A percentile compares a stretch with the other conserved stretches of the same genome.
Evolutionary conservation across 306 rosid species (phyloP).

Genomic region (Quercus berberidifolia): DNA sequence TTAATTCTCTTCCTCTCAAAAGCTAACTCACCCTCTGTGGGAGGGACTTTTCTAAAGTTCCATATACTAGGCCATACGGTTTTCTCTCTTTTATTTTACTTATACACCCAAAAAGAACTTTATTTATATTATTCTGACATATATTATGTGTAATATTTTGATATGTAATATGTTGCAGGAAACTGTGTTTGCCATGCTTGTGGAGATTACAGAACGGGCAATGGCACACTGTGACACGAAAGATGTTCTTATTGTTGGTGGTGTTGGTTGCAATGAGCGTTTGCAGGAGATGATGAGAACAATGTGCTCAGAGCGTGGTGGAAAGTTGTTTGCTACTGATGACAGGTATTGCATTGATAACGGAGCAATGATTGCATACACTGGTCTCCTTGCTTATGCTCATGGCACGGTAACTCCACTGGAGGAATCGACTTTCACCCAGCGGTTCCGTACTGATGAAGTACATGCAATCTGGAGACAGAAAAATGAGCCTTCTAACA

Average conservation of each 20-base stretch:
- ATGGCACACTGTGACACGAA: slow-evolving; percentile 93
- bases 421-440: slow-evolving; percentile 78
- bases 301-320: slow-evolving; percentile 91
- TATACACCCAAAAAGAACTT: not conserved
- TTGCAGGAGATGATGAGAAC: slow-evolving; percentile 92
- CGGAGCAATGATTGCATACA: slow-evolving; percentile 94
- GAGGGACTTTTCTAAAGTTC: not conserved
- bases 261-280: slow-evolving; percentile 89
- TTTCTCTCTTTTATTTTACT: not conserved
- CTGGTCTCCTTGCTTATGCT: slow-evolving; percentile 87
- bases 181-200: slow-evolving; percentile 87
- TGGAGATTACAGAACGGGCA: slow-evolving; percentile 91
- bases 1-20: not conserved
- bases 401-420: slow-evolving; percentile 58
- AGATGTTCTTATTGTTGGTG: slow-evolving; percentile 93
- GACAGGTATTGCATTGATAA: slow-evolving; percentile 90
- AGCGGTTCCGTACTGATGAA: slow-evolving; percentile 87
- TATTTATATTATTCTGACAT: not conserved
- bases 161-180: slow-evolving; percentile 41
- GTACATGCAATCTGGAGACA: slow-evolving; percentile 89
- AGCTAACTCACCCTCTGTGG: not conserved
- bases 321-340: slow-evolving; percentile 85
- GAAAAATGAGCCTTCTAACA: slow-evolving; percentile 24
- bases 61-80: not conserved
- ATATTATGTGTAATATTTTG: not conserved